Conservation (phyloP, 2,329 filamentous ascomycete species). For the Periglandula ipomoeae region DNA sequence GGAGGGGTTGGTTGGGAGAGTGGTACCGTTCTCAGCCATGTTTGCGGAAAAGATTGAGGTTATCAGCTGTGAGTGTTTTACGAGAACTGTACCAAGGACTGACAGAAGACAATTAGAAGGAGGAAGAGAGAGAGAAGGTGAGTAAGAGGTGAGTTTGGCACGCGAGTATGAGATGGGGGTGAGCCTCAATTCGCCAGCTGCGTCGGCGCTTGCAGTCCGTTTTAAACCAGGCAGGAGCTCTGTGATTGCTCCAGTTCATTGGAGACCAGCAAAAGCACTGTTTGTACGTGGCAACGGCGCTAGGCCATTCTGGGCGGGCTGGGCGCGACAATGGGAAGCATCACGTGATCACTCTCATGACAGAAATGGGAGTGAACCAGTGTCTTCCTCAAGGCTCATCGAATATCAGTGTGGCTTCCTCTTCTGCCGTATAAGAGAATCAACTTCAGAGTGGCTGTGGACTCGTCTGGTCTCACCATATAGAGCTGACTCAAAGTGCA, state of each 20-base stretch:
- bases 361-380: too few species aligned
- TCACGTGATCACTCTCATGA: constrained; percentile 15
- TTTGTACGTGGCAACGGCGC: constrained; percentile 21
- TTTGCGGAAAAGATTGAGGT: constrained; percentile 4
- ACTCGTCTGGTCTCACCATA: too few species aligned
- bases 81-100: not conserved
- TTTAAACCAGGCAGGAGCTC: constrained; percentile 19
- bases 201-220: constrained; percentile 14
- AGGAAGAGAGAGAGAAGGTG: constrained; percentile 6
- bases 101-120: not conserved
- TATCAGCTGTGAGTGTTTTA: not conserved
- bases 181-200: constrained; percentile 14
- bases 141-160: constrained; percentile 11
- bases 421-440: too few species aligned
- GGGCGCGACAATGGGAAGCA: not conserved
- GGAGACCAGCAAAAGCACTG: constrained; percentile 12
- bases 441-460: too few species aligned
- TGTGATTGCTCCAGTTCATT: too few species aligned
- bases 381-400: too few species aligned
- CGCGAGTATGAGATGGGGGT: constrained; percentile 15
- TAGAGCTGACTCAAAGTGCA: too few species aligned
- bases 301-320: constrained; percentile 17
- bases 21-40: constrained; percentile 42
- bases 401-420: too few species aligned
- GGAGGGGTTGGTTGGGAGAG: constrained; percentile 36